phyloP scores from a whole-genome alignment of 164 flowering plant genomes.

The Piper longum region DNA sequence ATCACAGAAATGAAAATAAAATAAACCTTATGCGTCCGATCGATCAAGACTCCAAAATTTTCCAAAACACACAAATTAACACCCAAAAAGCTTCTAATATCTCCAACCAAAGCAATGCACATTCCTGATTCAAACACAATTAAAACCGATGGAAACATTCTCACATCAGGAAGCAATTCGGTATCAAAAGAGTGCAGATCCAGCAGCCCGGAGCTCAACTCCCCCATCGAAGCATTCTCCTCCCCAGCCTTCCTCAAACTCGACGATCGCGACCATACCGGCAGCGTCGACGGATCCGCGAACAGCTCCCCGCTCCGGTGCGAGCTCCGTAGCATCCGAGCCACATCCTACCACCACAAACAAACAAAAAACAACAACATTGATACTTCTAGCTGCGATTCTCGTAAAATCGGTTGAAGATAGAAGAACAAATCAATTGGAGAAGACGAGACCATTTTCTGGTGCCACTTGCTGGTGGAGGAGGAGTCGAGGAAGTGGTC shows the following conservation, averaged over 20 bases:
- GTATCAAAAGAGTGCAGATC: conserved; percentile 92
- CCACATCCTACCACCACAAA: conserved; percentile 30
- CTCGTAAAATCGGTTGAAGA: conserved; percentile 2
- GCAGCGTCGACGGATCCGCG: conserved; percentile 52
- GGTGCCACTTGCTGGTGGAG: conserved; percentile 47
- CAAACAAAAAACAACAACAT: neutral
- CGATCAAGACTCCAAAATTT: too few relatives aligned
- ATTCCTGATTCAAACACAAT: neutral
- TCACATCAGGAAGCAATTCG: conserved; percentile 70
- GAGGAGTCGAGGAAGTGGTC: conserved; percentile 49
- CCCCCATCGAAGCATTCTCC: conserved; percentile 36
- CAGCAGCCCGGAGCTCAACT: conserved; percentile 73
- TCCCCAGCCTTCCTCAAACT: conserved; percentile 41
- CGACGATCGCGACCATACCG: conserved; percentile 22
- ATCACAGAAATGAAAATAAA: too few relatives aligned
- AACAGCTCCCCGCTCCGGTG: conserved; percentile 50
- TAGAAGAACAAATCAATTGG: neutral
- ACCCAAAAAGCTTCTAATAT: neutral
- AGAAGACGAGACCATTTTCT: conserved; percentile 24
- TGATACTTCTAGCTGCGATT: conserved; percentile 4
- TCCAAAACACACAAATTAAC: neutral
- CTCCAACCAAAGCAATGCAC: too few relatives aligned
- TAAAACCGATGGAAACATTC: neutral
- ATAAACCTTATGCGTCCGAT: too few relatives aligned
- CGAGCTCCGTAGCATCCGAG: conserved; percentile 29